Percentiles rank a stretch among this genome's conserved stretches.
Conservation (phyloP, 2,329 filamentous ascomycete genomes). For the Colletotrichum tamarilloi region DNA sequence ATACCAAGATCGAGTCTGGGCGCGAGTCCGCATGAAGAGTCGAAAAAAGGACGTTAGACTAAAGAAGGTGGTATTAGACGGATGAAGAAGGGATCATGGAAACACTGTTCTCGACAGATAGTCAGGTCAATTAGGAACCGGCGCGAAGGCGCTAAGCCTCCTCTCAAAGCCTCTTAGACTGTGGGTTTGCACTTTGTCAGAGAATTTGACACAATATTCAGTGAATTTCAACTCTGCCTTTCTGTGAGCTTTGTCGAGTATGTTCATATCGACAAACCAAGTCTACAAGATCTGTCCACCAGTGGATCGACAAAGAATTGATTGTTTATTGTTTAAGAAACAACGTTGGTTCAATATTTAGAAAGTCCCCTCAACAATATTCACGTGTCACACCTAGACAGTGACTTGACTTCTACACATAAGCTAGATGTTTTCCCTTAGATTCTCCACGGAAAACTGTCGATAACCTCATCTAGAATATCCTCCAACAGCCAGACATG, state of each 20-base stretch:
- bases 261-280: neutral
- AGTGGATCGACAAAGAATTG: neutral
- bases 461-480: neutral
- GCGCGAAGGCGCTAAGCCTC: neutral
- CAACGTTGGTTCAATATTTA: neutral
- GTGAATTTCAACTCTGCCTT: neutral
- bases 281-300: too few species aligned
- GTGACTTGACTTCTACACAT: neutral
- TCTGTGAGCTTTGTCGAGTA: neutral
- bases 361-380: neutral
- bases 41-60: too few species aligned
- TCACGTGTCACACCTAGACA: too few species aligned
- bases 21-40: constrained; percentile 11
- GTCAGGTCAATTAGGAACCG: too few species aligned
- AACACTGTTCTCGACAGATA: neutral
- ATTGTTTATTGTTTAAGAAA: neutral
- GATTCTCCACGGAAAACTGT: too few species aligned
- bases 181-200: neutral
- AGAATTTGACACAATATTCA: neutral
- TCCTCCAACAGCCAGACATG: accelerated
- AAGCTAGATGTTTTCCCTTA: too few species aligned
- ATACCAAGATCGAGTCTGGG: constrained; percentile 26
- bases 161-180: neutral
- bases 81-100: neutral
- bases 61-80: neutral